Evolutionary conservation across 2,329 filamentous ascomycete genomes (phyloP).

Genomic region (Hymenotorrendiella dingleyae): DNA sequence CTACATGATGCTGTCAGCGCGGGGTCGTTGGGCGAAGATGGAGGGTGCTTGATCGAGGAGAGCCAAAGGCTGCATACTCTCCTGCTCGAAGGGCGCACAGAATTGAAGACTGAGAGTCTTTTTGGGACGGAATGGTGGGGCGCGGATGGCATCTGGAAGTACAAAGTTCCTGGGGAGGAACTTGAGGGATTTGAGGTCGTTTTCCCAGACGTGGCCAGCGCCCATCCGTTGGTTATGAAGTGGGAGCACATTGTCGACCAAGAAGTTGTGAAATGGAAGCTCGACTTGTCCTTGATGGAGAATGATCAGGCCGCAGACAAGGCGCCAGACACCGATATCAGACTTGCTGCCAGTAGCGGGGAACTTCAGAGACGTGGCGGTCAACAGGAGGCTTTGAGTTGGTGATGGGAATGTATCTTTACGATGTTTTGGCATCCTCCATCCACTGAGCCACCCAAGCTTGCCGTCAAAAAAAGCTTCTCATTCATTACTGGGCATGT

Average conservation of each 20-base stretch:
- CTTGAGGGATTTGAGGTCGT: constrained; percentile 39
- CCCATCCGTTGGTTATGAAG: constrained; percentile 60
- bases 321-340: not conserved
- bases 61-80: constrained; percentile 29
- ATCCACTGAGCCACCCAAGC: no score
- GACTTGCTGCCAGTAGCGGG: not conserved
- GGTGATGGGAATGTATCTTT: constrained; percentile 7
- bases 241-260: constrained; percentile 47
- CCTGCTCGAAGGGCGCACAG: constrained; percentile 46
- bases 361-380: not conserved
- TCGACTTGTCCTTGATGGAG: constrained; percentile 31
- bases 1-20: constrained; percentile 45
- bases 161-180: constrained; percentile 41
- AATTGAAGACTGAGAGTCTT: constrained; percentile 55
- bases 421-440: no score
- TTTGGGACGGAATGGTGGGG: constrained; percentile 64
- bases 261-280: constrained; percentile 36
- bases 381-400: constrained; percentile 7
- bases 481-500: no score
- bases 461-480: no score
- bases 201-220: constrained; percentile 57
- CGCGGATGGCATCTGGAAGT: constrained; percentile 66
- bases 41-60: constrained; percentile 12
- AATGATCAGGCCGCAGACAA: constrained; percentile 6
- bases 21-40: constrained; percentile 18